Percentiles rank a stretch among this genome's conserved stretches.
Evolutionary conservation across 176 grass and related monocot species (phyloP).

Genomic region (Carex cristatella): DNA sequence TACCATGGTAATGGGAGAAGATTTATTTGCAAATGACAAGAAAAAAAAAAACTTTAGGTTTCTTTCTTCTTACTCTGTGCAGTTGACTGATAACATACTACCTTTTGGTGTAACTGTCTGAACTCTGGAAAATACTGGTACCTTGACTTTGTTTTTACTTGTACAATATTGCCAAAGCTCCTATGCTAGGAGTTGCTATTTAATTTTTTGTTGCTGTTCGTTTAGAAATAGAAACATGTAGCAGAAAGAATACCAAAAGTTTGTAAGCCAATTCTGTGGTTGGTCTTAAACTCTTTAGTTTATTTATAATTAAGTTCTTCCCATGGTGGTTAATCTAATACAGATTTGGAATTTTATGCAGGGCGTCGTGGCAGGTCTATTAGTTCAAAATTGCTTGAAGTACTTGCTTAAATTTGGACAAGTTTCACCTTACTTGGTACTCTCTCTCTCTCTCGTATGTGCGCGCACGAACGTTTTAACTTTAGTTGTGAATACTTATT

Average conservation of each 20-base stretch:
- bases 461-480: neutral
- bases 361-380: conserved; percentile 90
- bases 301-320: neutral
- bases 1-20: conserved; percentile 54
- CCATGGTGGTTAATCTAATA: neutral
- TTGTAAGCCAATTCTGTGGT: neutral
- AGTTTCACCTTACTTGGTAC: conserved; percentile 97
- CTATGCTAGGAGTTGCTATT: neutral
- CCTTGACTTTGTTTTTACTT: neutral
- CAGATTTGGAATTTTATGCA: conserved; percentile 22
- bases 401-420: conserved; percentile 95
- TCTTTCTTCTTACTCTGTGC: neutral
- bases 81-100: neutral
- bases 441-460: neutral
- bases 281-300: neutral
- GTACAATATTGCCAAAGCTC: neutral
- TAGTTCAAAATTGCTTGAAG: conserved; percentile 92
- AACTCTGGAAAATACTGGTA: neutral
- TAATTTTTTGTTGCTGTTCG: neutral
- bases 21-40: neutral
- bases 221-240: neutral
- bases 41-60: neutral
- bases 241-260: neutral
- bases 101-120: neutral
- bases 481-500: neutral